A percentile compares a stretch with the other conserved stretches of the same genome.
Conservation (phyloP, 2,329 filamentous ascomycete species). For the Aspergillus fijiensis region DNA sequence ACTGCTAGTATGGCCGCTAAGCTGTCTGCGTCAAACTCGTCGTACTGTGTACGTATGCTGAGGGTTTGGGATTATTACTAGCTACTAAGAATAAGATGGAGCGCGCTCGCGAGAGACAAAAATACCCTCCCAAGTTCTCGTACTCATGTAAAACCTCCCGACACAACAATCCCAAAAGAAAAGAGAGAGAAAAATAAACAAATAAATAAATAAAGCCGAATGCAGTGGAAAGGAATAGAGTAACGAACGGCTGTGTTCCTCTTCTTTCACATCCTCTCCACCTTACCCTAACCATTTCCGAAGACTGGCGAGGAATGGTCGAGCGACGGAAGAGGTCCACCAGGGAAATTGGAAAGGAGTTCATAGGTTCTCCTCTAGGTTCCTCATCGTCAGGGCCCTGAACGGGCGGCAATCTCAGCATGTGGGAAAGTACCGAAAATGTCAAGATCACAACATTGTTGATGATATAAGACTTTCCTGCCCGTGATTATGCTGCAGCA, state of each 20-base stretch:
- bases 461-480: neutral
- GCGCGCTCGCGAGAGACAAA: neutral
- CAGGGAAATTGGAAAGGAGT: constrained; percentile 17
- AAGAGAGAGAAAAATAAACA: neutral
- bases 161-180: neutral
- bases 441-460: constrained; percentile 8
- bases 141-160: neutral
- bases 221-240: neutral
- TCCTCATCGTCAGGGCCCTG: neutral
- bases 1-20: constrained; percentile 3
- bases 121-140: neutral
- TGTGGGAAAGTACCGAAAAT: constrained; percentile 11
- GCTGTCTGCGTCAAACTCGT: constrained; percentile 1
- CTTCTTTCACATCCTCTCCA: neutral
- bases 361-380: neutral
- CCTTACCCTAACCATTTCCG: neutral
- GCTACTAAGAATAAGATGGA: neutral
- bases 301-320: constrained; percentile 13
- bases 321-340: constrained; percentile 19
- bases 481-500: neutral
- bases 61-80: constrained; percentile 3
- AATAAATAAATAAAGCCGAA: neutral
- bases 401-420: constrained; percentile 6
- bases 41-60: constrained; percentile 2
- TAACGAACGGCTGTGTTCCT: neutral